Evolutionary conservation across 1,139 yeast genomes (phyloP), one percentile per base, ranked within the genome.

Genomic region (Meyerozyma carpophila): DNA sequence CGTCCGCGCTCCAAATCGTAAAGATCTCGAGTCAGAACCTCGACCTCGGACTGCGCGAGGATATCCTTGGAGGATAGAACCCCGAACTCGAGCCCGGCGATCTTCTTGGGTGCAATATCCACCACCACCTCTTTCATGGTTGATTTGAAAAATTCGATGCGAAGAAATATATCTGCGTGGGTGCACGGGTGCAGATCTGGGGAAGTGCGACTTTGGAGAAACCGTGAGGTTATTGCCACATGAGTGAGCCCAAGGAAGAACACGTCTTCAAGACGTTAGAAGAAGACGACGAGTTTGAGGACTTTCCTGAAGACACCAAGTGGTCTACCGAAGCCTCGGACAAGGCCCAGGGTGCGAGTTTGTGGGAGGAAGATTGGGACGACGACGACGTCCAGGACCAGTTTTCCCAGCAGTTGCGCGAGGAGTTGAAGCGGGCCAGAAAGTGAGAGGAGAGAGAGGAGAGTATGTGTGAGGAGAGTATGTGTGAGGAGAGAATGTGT

Each of bases 281-380:
- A 59, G 96, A 88, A 55, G 96, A 90, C 59, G 96, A 90, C 61
- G 96, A 89, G 63, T 90, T 90, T 62, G 97, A 90, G 68, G 97
- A 90, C 59, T 90, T 90, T 65, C 96, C 96, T 4, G 90, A 81
- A 43, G 96, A 88, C 56, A 59, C 67, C 31, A 79, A 84, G 64
- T 70, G 70, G 86, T 60, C 62, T 13, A 53, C 47, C 32, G 61
- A 58, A 21, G 57, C 68, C 43, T 62, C 62, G 41, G 68, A 80
- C 14, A 77, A 79, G 51, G 55, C 66, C 45, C 64, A 68, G 46
- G 65, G 71, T 5, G 60, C 65, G 43, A 68, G 63, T 45, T 75
- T 89, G 46, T 90, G 97, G 96, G 96, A 90, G 59, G 96, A 90
- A 62, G 91, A 87, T 60, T 90, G 97, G 97, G 96, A 90, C 55